Conservation (phyloP, 1,284 basidiomycete genomes). For the Sporisorium exsertum region DNA sequence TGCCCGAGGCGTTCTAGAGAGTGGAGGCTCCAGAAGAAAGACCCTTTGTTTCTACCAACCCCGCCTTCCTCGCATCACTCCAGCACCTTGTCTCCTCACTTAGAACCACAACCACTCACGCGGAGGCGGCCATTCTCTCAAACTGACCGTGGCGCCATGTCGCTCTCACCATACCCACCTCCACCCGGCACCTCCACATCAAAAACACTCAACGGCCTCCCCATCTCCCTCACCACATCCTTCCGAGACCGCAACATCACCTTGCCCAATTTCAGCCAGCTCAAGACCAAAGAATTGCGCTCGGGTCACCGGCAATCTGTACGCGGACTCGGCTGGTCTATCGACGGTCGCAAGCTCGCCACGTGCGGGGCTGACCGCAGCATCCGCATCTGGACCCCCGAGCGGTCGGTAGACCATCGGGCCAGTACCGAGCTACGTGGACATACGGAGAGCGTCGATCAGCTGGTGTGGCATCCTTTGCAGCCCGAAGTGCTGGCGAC, state of each 20-base stretch:
- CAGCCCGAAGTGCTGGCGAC: slow-evolving; percentile 60
- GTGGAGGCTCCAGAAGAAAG: slow-evolving; percentile 17
- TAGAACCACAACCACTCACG: neutral
- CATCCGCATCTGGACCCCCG: slow-evolving; percentile 62
- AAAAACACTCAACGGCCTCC: neutral
- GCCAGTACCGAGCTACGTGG: slow-evolving; percentile 60
- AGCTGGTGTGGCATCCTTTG: slow-evolving; percentile 57
- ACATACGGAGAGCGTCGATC: slow-evolving; percentile 62
- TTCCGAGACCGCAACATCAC: slow-evolving; percentile 21
- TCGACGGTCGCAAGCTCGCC: slow-evolving; percentile 59
- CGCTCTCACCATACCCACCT: slow-evolving; percentile 25
- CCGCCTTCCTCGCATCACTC: neutral
- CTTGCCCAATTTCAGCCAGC: slow-evolving; percentile 20
- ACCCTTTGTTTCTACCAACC: too few species aligned
- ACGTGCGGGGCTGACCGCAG: slow-evolving; percentile 52
- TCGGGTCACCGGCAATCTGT: slow-evolving; percentile 46
- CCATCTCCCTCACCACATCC: neutral
- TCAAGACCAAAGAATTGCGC: slow-evolving; percentile 46
- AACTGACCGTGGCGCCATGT: slow-evolving; percentile 18
- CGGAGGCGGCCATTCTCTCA: neutral
- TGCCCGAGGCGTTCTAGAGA: neutral
- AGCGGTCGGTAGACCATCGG: slow-evolving; percentile 56
- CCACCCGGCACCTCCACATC: neutral
- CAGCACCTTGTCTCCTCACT: neutral
- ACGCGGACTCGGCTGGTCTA: slow-evolving; percentile 59